Evolutionary conservation across 805 yeast species (phyloP), one percentile per base, ranked within the genome.

Genomic region (Lachancea sp.): DNA sequence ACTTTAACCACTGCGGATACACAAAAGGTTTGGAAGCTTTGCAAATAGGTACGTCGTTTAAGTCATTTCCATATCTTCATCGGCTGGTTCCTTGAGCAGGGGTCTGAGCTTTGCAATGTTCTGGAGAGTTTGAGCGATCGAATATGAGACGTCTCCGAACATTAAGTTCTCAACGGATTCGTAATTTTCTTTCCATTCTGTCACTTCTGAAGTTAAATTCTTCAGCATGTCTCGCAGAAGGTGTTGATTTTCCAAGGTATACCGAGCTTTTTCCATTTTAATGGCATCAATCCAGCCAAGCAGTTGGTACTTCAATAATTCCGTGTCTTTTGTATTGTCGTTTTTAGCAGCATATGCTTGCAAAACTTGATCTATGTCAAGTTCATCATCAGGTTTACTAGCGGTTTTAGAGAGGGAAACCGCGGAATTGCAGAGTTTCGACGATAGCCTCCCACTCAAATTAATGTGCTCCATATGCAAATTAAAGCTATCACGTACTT

Each of bases 191-290:
- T 56, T 50, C 65, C 65, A 60, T 12, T 47, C 43, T 8, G 50
- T 51, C 2, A 57, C 58, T 30, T 59, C 63, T 36, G 50, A 51
- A 13, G 48, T 52, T 20, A 58, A 29, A 16, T 44, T 43, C 9
- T 44, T 32, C 16, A 59, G 35, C 8, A 37, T 40, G 11, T 47
- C 48, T 34, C 58, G 54, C 26, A 60, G 36, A 2, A 54, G 37
- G 33, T 58, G 48, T 32, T 52, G 55, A 39, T 59, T 59, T 26
- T 58, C 60, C n/a, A 60, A 38, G 8, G 54, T 49, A 25, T 52
- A 58, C 35, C 50, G 50, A 3, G 61, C 65, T 26, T 63, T 53
- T 12, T 54, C 52, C 49, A 59, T 45, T 34, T 60, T 60, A 20
- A 58, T 48, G 12, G 48, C 44, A 29, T 58, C 56, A 26, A 59